Base-by-base conservation (phyloP, 2,329 filamentous ascomycete species). In the Colletotrichum sp. region DNA sequence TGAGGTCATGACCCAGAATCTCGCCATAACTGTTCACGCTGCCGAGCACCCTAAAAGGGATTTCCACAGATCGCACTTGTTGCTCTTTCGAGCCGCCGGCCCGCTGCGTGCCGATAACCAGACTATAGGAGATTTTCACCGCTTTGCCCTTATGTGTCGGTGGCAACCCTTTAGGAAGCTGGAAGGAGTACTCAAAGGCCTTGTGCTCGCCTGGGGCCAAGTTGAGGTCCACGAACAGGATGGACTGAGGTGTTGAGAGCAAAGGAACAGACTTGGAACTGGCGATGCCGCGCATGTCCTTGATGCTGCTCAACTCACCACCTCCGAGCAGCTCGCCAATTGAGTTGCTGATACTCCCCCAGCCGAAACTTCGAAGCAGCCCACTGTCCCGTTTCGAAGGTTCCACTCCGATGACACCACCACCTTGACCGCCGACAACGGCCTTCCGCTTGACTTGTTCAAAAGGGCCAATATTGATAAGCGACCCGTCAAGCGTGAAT, bases 381-480 rank as follows among this genome's bases (percentile, higher is more conserved):
- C 96, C 94, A 80, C 93, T 95, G 67, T 95, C 92, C 74, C 93
- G 91, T 83, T 95, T 97, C 2, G 86, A 85, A 18, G 91, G 90
- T 78, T 98, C 95, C 12, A 98, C 87, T 13, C 95, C 95, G 66
- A 98, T 92, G 3, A 98, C 95, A 39, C 96, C 95, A 59, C 95
- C 95, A 43, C 95, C 95, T 81, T 98, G 95, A 2, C 94, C 94
- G 65, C 95, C 95, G 7, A 98, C 92, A 8, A 98, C 95, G 4
- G 95, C 96, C 85, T 98, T 98, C 75, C 96, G 92, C 84, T 99
- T 99, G 52, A 99, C 96, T 80, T 98, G 95, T 82, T 99, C 97
- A 80, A 99, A 99, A 0, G 95, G 95, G 0, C 92, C 92, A 52
- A 98, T 93, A 80, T 98, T 96, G 75, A 99, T 93, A 26, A 99